These are phyloP conservation scores for Pseudopediastrum boryanum DNA, from an alignment of 139 green algal genomes.

Conservation along the genomic window DNA sequence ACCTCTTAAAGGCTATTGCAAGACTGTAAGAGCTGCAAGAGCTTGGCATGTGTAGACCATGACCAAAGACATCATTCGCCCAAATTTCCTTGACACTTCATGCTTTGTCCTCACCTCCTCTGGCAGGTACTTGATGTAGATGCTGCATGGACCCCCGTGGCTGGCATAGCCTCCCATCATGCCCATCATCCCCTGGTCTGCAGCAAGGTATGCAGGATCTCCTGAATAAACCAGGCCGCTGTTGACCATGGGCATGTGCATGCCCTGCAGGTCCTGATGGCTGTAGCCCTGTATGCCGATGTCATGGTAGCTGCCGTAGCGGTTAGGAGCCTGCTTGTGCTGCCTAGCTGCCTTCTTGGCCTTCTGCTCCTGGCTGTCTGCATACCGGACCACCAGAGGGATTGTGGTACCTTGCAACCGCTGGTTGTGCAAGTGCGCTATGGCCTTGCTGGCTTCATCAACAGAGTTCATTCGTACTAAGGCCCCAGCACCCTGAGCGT, in stretches of 20 bases:
- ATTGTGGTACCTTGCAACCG: conserved; percentile 40
- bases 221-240: background rate
- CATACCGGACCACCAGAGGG: conserved; percentile 64
- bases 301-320: background rate
- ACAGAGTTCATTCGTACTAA: conserved; percentile 62
- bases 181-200: background rate
- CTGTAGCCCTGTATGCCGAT: background rate
- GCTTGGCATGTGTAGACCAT: no score
- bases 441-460: conserved; percentile 53
- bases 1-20: no score
- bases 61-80: no score
- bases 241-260: conserved; percentile 15
- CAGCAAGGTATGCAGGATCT: background rate
- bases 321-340: conserved; percentile 5
- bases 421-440: conserved; percentile 59
- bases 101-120: conserved; percentile 28
- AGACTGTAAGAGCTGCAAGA: no score
- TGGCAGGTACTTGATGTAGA: conserved; percentile 75
- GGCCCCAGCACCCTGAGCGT: conserved; percentile 30
- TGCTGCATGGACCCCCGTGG: conserved; percentile 19
- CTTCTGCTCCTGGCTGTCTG: conserved; percentile 70
- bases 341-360: conserved; percentile 43
- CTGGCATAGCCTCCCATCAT: conserved; percentile 1
- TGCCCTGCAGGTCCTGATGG: conserved; percentile 11
- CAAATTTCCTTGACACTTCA: no score